Conservation (phyloP, 2,329 filamentous ascomycete species). For the Ramichloridium luteum region DNA sequence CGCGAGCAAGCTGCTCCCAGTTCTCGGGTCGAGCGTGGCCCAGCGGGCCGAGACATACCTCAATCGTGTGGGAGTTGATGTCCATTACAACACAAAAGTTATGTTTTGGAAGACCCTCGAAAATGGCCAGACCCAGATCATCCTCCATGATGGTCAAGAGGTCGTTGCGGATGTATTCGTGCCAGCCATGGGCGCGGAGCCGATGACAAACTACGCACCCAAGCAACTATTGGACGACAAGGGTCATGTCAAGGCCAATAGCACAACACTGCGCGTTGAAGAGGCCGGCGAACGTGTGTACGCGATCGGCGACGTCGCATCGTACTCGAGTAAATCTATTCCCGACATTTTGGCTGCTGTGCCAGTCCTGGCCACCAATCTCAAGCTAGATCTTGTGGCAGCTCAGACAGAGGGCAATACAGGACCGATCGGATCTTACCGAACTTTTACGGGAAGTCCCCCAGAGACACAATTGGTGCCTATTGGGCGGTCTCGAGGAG, state of each 20-base stretch:
- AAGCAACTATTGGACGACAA: slow-evolving; percentile 31
- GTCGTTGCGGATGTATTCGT: slow-evolving; percentile 39
- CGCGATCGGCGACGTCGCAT: slow-evolving; percentile 32
- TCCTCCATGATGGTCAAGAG: slow-evolving; percentile 32
- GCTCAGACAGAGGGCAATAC: slow-evolving; percentile 9
- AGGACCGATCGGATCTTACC: slow-evolving; percentile 18
- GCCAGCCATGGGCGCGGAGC: slow-evolving; percentile 36
- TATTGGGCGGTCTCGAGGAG: slow-evolving; percentile 28
- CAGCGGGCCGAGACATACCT: slow-evolving; percentile 42
- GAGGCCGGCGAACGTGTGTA: slow-evolving; percentile 31
- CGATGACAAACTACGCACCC: slow-evolving; percentile 40
- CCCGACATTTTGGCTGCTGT: slow-evolving; percentile 27
- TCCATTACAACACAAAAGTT: slow-evolving; percentile 61
- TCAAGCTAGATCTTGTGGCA: slow-evolving; percentile 32
- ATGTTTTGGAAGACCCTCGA: slow-evolving; percentile 33
- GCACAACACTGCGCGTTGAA: slow-evolving; percentile 30
- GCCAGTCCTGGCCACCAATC: slow-evolving; percentile 28
- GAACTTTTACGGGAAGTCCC: slow-evolving; percentile 21
- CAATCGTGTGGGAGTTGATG: slow-evolving; percentile 67
- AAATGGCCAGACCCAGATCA: slow-evolving; percentile 28
- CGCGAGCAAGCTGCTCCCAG: slow-evolving; percentile 26
- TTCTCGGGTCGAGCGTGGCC: slow-evolving; percentile 27
- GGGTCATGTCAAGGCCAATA: slow-evolving; percentile 37
- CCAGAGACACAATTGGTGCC: slow-evolving; percentile 29
- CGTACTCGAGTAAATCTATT: slow-evolving; percentile 27